Evolutionary conservation across 352 stramenopile species (phyloP).

Genomic region (Phytophthora macrochlamydospora): DNA sequence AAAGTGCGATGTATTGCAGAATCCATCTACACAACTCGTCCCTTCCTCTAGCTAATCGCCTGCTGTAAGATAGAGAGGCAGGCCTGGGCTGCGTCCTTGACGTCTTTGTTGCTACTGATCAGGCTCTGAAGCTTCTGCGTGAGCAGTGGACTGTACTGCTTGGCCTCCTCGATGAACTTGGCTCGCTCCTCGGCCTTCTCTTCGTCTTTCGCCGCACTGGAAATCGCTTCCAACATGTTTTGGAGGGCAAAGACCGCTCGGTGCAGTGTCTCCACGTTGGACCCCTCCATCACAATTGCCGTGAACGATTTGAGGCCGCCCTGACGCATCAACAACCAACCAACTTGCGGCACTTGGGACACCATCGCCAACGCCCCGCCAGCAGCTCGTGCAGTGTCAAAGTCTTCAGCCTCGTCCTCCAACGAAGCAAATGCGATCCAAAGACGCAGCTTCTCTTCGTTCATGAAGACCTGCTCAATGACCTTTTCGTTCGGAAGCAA

Average conservation of each 20-base stretch:
- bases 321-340: conserved; percentile 74
- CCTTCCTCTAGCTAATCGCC: conserved; percentile 15
- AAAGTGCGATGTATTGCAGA: conserved; percentile 14
- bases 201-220: conserved; percentile 41
- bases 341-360: conserved; percentile 73
- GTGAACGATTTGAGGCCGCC: conserved; percentile 64
- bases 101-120: conserved; percentile 17
- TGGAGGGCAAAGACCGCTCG: conserved; percentile 78
- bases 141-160: conserved; percentile 34
- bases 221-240: conserved; percentile 66
- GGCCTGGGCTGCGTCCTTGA: conserved; percentile 57
- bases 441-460: conserved; percentile 92
- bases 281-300: conserved; percentile 51
- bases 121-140: conserved; percentile 45
- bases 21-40: background rate
- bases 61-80: conserved; percentile 50
- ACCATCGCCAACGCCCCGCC: conserved; percentile 95
- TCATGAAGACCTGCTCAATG: conserved; percentile 93
- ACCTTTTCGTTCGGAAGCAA: conserved; percentile 94
- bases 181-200: conserved; percentile 52
- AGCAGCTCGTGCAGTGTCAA: conserved; percentile 92
- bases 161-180: conserved; percentile 49
- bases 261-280: conserved; percentile 73
- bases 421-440: conserved; percentile 94
- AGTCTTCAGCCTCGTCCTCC: conserved; percentile 93